These are phyloP conservation scores for Tolypocladium capitatum DNA, from an alignment of 2,329 filamentous ascomycete species.

Conservation along the genomic window DNA sequence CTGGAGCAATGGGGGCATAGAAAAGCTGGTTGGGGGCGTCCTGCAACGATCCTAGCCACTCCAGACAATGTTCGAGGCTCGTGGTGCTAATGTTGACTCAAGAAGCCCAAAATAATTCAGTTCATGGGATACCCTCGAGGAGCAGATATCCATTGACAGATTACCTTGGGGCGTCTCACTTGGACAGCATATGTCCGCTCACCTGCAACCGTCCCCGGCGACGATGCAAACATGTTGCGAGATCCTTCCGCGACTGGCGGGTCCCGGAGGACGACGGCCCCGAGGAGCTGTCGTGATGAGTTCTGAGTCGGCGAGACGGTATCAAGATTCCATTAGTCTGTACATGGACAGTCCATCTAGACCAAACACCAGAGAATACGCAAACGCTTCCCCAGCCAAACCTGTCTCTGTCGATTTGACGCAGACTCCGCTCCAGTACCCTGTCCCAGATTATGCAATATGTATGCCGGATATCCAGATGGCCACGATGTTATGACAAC, in stretches of 20 bases:
- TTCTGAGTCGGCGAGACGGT: not conserved
- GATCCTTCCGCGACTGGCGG: too few relatives aligned
- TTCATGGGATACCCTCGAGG: too few relatives aligned
- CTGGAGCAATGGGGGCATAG: conserved; percentile 49
- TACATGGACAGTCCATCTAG: not conserved
- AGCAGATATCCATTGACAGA: too few relatives aligned
- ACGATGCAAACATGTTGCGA: too few relatives aligned
- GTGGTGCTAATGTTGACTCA: too few relatives aligned
- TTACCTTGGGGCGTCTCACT: too few relatives aligned
- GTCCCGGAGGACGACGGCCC: too few relatives aligned
- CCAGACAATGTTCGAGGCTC: not conserved
- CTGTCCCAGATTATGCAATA: conserved; percentile 1
- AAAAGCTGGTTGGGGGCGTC: conserved; percentile 12
- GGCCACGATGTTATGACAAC: not conserved
- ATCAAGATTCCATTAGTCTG: not conserved
- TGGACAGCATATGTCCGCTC: too few relatives aligned
- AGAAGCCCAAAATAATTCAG: too few relatives aligned
- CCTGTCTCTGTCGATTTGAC: not conserved
- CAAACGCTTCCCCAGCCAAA: not conserved
- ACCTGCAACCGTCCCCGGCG: too few relatives aligned
- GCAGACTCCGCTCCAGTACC: not conserved
- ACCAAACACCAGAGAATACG: not conserved
- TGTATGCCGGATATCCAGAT: conserved; percentile 1
- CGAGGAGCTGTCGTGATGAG: too few relatives aligned
- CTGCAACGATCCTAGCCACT: too few relatives aligned